Conservation (phyloP, 441 rosid species). For the Gossypium davidsonii region DNA sequence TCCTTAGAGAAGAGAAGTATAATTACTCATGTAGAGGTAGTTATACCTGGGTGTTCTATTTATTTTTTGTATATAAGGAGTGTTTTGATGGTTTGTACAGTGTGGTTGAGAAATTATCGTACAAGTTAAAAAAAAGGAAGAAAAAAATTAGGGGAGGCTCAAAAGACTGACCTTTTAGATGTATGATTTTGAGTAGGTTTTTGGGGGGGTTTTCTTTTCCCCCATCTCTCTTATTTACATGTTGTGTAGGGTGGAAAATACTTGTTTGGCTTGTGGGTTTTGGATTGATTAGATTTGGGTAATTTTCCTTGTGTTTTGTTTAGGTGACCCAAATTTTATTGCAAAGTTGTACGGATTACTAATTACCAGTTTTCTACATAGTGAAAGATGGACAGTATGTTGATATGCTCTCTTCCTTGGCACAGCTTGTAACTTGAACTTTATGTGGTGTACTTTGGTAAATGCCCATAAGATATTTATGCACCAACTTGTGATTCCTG, state of each 20-base stretch:
- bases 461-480: not conserved
- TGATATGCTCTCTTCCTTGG: not conserved
- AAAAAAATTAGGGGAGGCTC: constrained; percentile 20
- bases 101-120: constrained; percentile 28
- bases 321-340: constrained; percentile 25
- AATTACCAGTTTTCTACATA: constrained; percentile 16
- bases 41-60: constrained; percentile 11
- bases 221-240: constrained; percentile 6
- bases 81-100: constrained; percentile 52
- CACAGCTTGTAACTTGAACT: constrained; percentile 5
- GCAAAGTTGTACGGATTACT: constrained; percentile 11
- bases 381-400: constrained; percentile 15
- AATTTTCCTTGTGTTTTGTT: constrained; percentile 26
- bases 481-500: not conserved
- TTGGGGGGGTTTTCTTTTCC: constrained; percentile 1
- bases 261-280: constrained; percentile 19
- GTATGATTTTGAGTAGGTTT: constrained; percentile 27
- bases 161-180: constrained; percentile 33
- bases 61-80: constrained; percentile 40
- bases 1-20: constrained; percentile 32
- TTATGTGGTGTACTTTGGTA: not conserved
- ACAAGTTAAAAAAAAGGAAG: not conserved
- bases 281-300: constrained; percentile 29
- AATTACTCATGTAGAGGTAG: constrained; percentile 19
- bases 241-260: constrained; percentile 15